A percentile compares a stretch with the other conserved stretches of the same genome.
phyloP scores from a whole-genome alignment of 2,329 filamentous ascomycete species.

The Graphiopsis chlorocephala region DNA sequence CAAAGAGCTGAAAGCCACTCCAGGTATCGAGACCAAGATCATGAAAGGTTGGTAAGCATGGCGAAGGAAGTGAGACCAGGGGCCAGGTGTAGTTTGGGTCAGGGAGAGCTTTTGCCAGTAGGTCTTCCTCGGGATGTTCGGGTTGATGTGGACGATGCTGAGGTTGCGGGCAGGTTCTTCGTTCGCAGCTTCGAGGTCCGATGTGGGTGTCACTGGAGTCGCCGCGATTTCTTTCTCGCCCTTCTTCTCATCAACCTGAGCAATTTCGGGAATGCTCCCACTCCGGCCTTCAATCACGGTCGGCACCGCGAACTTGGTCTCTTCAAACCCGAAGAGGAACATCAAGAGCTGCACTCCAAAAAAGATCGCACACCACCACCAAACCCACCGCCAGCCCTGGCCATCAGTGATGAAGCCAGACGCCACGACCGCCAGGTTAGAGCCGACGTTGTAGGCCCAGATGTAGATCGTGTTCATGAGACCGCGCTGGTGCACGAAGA shows the following conservation, averaged over 20 bases:
- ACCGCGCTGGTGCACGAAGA: conserved; percentile 46
- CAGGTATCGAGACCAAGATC: conserved; percentile 39
- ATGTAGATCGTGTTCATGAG: conserved; percentile 49
- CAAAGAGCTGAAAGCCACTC: conserved; percentile 38
- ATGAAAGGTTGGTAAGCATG: conserved; percentile 40
- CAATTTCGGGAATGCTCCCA: conserved; percentile 20
- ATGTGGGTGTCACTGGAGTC: conserved; percentile 3
- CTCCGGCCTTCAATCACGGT: conserved; percentile 23
- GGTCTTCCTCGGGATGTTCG: conserved; percentile 39
- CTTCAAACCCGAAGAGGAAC: conserved; percentile 47
- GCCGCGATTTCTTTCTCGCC: conserved; percentile 15
- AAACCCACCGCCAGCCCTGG: conserved; percentile 52
- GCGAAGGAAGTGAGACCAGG: conserved; percentile 31
- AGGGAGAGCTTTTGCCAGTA: conserved; percentile 45
- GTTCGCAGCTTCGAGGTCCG: conserved; percentile 17
- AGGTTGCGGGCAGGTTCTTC: conserved; percentile 19
- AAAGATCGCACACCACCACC: conserved; percentile 47
- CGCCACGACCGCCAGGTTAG: conserved; percentile 40
- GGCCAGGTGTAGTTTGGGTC: conserved; percentile 31
- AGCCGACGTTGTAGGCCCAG: conserved; percentile 36
- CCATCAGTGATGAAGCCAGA: conserved; percentile 41
- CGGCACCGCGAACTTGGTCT: conserved; percentile 29
- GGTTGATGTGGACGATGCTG: conserved; percentile 28
- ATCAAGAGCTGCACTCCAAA: conserved; percentile 38
- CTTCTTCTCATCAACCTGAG: not conserved